Conservation (phyloP, 768 basidiomycete species). For the Phylloporus sp. region DNA sequence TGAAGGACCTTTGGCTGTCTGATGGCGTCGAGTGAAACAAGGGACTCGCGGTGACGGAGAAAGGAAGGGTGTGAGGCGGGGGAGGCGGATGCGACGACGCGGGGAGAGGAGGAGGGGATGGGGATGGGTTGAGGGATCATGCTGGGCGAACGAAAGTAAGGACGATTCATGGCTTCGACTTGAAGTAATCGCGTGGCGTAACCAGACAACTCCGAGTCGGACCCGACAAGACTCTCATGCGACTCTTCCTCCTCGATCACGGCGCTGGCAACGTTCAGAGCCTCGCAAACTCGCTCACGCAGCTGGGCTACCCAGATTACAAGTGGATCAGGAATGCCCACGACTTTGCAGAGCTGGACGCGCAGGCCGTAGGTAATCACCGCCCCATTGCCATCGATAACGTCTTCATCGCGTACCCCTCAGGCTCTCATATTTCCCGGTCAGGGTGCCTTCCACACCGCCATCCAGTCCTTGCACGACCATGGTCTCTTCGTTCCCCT, state of each 20-base stretch:
- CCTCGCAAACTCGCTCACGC: conserved; percentile 84
- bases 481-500: conserved; percentile 79
- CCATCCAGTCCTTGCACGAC: conserved; percentile 67
- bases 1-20: conserved; percentile 69
- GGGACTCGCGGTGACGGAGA: conserved; percentile 35
- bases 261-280: conserved; percentile 94
- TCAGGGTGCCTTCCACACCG: conserved; percentile 89
- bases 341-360: conserved; percentile 63
- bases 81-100: conserved; percentile 49
- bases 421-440: conserved; percentile 96
- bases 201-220: background rate
- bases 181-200: background rate
- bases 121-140: conserved; percentile 47
- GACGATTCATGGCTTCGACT: conserved; percentile 8
- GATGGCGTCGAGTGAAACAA: conserved; percentile 32
- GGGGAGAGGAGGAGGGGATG: conserved; percentile 31
- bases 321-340: conserved; percentile 78
- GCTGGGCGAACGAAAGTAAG: conserved; percentile 16
- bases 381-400: conserved; percentile 5
- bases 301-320: conserved; percentile 75
- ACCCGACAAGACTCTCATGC: conserved; percentile 29
- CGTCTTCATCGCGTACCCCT: conserved; percentile 9
- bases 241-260: conserved; percentile 90
- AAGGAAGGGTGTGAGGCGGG: conserved; percentile 38
- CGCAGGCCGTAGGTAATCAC: conserved; percentile 54